Base-by-base conservation (phyloP, 768 basidiomycete species). In the Cyclocybe cylindracea region DNA sequence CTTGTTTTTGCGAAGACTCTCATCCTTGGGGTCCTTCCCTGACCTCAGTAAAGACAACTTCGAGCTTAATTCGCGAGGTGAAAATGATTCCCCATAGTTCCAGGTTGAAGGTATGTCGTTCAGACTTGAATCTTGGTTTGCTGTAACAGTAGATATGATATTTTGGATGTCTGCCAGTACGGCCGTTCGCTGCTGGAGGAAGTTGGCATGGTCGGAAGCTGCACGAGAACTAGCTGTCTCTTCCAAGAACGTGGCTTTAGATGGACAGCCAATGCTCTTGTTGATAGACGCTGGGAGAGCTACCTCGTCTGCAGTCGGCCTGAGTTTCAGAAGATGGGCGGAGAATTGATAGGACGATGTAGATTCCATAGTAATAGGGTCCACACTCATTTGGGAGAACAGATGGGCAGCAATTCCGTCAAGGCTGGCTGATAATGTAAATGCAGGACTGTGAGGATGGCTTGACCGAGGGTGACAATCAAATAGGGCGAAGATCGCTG, bases 401-500 rank as follows among this genome's bases (percentile, higher is more conserved):
- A 9, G n/a, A 35, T 10, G 24, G 24, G 24, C 24, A 24, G 35
- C 37, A 36, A 59, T 47, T 10, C 56, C 52, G 36, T 56, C 50
- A 2, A 58, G 35, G 11, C 55, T 31, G 39, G 38, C 39, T 5
- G 57, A 56, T 16, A 61, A 31, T 2, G 39, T 53, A 46, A 61
- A 46, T 14, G 55, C 54, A 32, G 63, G 63, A 14, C 54, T 51
- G 40, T 44, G 37, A 10, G 41, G 47, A 43, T 57, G 49, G 10
- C 42, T 54, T 35, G 31, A 19, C 19, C 53, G 59, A 50, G 53
- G 7, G 39, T 62, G 61, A 13, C 53, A 52, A 42, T 61, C 55
- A 39, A 61, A 55, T 10, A 62, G 35, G 10, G 46, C 53, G 41
- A 58, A 56, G 32, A 56, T 18, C 4, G 16, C 34, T 7, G 46